These are phyloP conservation scores for Tulasnella sp. DNA, from an alignment of 768 basidiomycete genomes.

Conservation along the genomic window DNA sequence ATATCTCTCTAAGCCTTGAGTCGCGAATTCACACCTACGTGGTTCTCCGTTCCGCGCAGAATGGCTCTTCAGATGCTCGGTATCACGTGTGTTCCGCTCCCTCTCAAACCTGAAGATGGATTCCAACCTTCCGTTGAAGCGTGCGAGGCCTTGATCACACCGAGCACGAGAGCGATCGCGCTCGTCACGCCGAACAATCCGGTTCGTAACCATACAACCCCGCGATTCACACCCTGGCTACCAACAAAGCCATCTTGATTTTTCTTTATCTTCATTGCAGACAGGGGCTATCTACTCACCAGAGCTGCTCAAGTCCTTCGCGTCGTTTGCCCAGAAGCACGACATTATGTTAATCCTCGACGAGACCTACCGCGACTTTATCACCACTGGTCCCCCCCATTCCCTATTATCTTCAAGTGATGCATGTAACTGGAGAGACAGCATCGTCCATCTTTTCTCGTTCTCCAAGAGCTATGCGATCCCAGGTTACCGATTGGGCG, in stretches of 20 bases:
- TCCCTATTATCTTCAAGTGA: constrained; percentile 39
- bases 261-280: constrained; percentile 27
- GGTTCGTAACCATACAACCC: constrained; percentile 30
- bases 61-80: constrained; percentile 63
- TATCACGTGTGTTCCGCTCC: constrained; percentile 49
- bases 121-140: constrained; percentile 53
- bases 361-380: constrained; percentile 82
- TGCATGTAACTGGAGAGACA: constrained; percentile 48
- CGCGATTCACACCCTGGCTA: constrained; percentile 23
- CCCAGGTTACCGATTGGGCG: constrained; percentile 77
- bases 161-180: constrained; percentile 57
- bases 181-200: constrained; percentile 76
- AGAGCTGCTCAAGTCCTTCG: constrained; percentile 49
- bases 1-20: neutral
- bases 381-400: constrained; percentile 48
- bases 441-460: constrained; percentile 63
- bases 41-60: constrained; percentile 31
- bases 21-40: constrained; percentile 5
- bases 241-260: neutral
- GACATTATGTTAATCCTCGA: constrained; percentile 68
- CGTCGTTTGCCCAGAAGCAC: constrained; percentile 45
- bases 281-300: constrained; percentile 66
- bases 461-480: constrained; percentile 75
- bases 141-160: constrained; percentile 47
- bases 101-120: constrained; percentile 41